Evolutionary conservation across 768 basidiomycete species (phyloP).

Genomic region (Podaxis pistillaris): DNA sequence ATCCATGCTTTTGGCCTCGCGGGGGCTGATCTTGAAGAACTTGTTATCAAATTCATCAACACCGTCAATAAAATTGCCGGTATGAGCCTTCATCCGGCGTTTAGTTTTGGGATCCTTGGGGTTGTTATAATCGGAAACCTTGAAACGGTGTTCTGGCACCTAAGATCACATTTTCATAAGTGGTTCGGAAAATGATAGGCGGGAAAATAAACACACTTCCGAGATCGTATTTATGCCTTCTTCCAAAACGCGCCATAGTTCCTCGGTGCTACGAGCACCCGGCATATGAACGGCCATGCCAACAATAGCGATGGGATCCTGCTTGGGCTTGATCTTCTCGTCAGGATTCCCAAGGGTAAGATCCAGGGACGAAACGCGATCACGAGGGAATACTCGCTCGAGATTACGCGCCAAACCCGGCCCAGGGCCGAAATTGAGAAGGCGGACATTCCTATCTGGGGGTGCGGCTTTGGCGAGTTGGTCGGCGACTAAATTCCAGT

Average conservation of each 20-base stretch:
- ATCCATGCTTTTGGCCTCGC: conserved; percentile 76
- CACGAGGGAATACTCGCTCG: conserved; percentile 31
- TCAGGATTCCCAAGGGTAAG: conserved; percentile 15
- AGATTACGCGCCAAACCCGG: conserved; percentile 35
- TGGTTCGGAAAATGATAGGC: conserved; percentile 1
- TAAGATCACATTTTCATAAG: conserved; percentile 24
- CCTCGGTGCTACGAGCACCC: conserved; percentile 44
- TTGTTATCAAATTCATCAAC: conserved; percentile 64
- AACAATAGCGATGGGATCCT: conserved; percentile 62
- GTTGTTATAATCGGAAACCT: conserved; percentile 39
- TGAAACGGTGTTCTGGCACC: conserved; percentile 66
- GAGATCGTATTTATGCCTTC: conserved; percentile 55
- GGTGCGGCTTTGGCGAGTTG: conserved; percentile 25
- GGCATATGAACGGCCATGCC: conserved; percentile 68
- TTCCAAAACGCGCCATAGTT: conserved; percentile 62
- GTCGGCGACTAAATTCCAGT: conserved; percentile 42
- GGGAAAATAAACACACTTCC: conserved; percentile 38
- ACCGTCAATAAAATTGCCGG: conserved; percentile 63
- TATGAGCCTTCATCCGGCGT: conserved; percentile 43
- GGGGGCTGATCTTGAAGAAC: conserved; percentile 71
- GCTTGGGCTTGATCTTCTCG: conserved; percentile 11
- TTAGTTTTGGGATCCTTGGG: conserved; percentile 32
- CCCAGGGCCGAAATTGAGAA: conserved; percentile 51
- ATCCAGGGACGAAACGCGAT: conserved; percentile 21
- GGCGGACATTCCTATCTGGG: conserved; percentile 21